These are phyloP conservation scores for Trichothecium roseum DNA, from an alignment of 2,329 filamentous ascomycete species.

Conservation along the genomic window DNA sequence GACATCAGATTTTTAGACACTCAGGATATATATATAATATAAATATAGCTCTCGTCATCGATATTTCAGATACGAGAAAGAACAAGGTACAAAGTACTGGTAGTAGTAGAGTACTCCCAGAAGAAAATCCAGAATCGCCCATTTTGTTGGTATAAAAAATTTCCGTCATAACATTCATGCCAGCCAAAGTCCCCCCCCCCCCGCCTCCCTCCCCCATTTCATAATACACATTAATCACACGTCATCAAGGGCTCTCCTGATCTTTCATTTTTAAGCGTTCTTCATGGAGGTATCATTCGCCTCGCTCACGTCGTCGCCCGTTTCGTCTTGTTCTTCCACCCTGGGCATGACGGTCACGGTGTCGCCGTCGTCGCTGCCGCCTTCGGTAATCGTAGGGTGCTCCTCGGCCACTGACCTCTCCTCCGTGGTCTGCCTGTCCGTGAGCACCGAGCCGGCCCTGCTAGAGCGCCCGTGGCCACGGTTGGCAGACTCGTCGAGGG, in stretches of 20 bases:
- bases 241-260: conserved; percentile 7
- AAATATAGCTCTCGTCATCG: too few species aligned
- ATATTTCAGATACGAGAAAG: too few species aligned
- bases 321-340: conserved; percentile 21
- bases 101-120: too few species aligned
- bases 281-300: conserved; percentile 22
- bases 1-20: too few species aligned
- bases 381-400: conserved; percentile 24
- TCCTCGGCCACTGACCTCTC: conserved; percentile 30
- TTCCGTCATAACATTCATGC: conserved; percentile 1
- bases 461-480: conserved; percentile 30
- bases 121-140: neutral
- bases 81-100: too few species aligned
- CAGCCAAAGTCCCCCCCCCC: conserved; percentile 6
- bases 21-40: too few species aligned
- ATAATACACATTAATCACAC: conserved; percentile 3
- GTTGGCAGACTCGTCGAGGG: conserved; percentile 34
- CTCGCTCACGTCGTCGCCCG: conserved; percentile 28
- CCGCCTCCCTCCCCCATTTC: conserved; percentile 7
- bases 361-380: conserved; percentile 19
- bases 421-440: conserved; percentile 19
- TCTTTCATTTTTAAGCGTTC: conserved; percentile 7
- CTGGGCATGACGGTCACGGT: conserved; percentile 18
- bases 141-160: conserved; percentile 1
- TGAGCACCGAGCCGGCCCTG: conserved; percentile 9